Base-by-base conservation (phyloP, 2,329 filamentous ascomycete species). In the Fusarium tuaranense region DNA sequence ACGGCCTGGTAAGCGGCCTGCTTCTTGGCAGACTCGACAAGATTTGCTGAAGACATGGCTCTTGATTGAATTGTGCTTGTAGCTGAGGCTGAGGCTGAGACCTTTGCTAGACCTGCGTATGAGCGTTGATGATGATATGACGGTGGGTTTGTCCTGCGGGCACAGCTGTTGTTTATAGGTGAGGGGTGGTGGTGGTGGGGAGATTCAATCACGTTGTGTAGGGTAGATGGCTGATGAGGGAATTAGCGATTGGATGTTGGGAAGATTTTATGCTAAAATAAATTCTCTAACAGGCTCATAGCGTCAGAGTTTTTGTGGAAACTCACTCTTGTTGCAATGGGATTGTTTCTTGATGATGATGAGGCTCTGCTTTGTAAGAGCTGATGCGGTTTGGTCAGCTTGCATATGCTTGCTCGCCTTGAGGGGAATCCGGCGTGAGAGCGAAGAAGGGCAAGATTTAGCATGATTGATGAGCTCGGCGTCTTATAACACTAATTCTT, bases 1-100 rank as follows among this genome's bases (percentile, higher is more conserved):
- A 95, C 93, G 59, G 94, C 94, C 77, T 90, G 91, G 82, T 88
- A 91, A 73, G 93, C 94, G 63, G 94, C 94, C 48, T 90, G 88
- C 78, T 91, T 90, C 84, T 97, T 97, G 71, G 94, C 93, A 39
- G 88, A 86, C 83, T 96, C 93, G 75, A 95, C 85, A 22, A 89
- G 84, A 30, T 80, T 79, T 34, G 78, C 79, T 16, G 81, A 80
- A 44, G 83, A 79, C 84, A 86, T 85, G 55, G 63, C 74, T 79
- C 75, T 78, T 59, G 58, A 71, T 78, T 58, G 58, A 71, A 39
- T 39, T 62, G 53, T 27, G 53, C 41, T 34, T 25, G 61, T 16
- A 55, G 51, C 44, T 71, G 55, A 69, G 63, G 44, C 70, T n/a
- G n/a, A n/a, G n/a, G n/a, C n/a, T 70, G 73, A 69, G 63, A 70